Evolutionary conservation across 2,329 filamentous ascomycete genomes (phyloP).

Genomic region (Cryphonectria nitschkei): DNA sequence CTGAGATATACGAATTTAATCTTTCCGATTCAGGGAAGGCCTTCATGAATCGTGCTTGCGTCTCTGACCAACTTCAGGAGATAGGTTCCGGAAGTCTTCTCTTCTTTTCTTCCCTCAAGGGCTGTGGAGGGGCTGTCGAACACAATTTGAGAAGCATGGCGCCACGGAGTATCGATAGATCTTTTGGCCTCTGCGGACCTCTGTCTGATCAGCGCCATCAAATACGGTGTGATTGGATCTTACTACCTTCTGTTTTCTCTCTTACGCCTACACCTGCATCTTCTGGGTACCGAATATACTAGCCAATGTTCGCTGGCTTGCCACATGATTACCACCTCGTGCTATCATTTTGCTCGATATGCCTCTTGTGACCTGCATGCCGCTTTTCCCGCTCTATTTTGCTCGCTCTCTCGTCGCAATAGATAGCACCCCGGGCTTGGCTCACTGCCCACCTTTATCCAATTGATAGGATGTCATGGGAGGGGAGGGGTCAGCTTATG

Average conservation of each 20-base stretch:
- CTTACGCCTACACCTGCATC: background rate
- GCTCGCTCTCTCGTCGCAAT: too few relatives aligned
- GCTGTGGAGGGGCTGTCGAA: too few relatives aligned
- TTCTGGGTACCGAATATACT: slow-evolving; percentile 11
- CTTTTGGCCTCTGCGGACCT: background rate
- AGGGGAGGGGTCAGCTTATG: background rate
- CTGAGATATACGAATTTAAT: slow-evolving; percentile 24
- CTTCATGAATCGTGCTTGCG: slow-evolving; percentile 1
- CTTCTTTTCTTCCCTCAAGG: too few relatives aligned
- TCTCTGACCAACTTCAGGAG: slow-evolving; percentile 3
- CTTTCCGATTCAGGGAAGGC: background rate
- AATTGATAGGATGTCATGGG: background rate
- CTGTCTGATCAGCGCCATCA: slow-evolving; percentile 4
- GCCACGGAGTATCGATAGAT: background rate
- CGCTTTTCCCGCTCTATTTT: background rate
- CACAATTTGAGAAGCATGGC: too few relatives aligned
- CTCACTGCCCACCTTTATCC: background rate
- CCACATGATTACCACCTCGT: background rate
- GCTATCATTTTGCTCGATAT: background rate
- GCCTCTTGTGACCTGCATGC: background rate
- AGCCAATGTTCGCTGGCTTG: slow-evolving; percentile 11
- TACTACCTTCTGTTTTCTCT: too few relatives aligned
- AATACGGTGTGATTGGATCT: background rate
- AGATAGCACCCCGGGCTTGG: background rate
- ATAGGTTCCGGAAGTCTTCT: background rate